phyloP scores from a whole-genome alignment of 1,284 basidiomycete genomes.

The Schizophyllum commune region DNA sequence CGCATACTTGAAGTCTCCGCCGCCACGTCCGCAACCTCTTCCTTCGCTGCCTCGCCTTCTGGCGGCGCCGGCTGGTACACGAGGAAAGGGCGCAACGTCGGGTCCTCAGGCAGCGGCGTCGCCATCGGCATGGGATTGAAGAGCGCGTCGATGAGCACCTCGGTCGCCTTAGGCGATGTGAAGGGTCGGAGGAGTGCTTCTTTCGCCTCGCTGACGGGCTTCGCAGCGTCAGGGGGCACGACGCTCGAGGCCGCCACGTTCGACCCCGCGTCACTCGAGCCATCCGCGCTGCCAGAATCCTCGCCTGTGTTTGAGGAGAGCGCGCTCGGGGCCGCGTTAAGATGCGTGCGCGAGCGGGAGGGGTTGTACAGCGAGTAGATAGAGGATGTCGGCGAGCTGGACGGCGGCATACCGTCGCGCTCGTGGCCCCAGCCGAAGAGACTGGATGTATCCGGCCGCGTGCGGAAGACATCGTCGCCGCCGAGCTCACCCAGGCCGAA shows the following conservation, averaged over 20 bases:
- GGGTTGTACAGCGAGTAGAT: conserved; percentile 36
- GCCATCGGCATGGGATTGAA: conserved; percentile 57
- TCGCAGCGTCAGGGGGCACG: background rate
- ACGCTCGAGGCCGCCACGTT: background rate
- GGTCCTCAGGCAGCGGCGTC: background rate
- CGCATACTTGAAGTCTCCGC: background rate
- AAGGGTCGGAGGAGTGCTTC: background rate
- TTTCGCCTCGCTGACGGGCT: background rate
- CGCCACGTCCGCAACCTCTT: too few species aligned
- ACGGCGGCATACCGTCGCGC: conserved; percentile 16
- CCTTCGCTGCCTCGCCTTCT: background rate
- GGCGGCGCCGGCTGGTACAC: background rate
- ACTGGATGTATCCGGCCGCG: conserved; percentile 43
- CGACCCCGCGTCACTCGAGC: background rate
- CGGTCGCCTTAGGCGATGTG: conserved; percentile 30
- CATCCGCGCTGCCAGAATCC: background rate
- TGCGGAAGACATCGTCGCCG: conserved; percentile 35
- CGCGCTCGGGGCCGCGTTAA: conserved; percentile 14
- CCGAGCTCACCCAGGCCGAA: conserved; percentile 2
- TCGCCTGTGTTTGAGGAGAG: background rate
- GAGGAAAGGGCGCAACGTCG: background rate
- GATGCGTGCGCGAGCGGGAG: conserved; percentile 47
- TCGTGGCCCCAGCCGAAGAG: conserved; percentile 23
- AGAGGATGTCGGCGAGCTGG: conserved; percentile 8
- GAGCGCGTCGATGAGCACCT: conserved; percentile 65